Base-by-base conservation (phyloP, 176 grass and related monocot genomes). In the Carex parvula region DNA sequence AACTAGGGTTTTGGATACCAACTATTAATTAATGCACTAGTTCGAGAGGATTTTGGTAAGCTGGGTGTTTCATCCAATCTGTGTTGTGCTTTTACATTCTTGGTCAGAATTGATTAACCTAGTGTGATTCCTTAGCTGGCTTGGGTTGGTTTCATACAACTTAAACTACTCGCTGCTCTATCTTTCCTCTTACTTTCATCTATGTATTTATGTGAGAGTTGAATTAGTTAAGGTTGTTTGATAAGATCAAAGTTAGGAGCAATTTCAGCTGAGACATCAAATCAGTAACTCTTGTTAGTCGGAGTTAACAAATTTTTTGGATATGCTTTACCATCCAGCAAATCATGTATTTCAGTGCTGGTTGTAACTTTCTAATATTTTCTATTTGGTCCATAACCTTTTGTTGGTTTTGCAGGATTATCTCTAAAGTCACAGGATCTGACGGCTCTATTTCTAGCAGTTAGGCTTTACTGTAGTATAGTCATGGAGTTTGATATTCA, bases 401-500 rank as follows among this genome's bases (percentile, higher is more conserved):
- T 83, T 84, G 85, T 82, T 86, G 61, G 63, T 87, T 33, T 87
- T 92, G 85, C 87, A 99, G 97, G 97, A 85, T 76, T 99, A 44
- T 99, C 97, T 60, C 89, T 99, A 17, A 99, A 99, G 87, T 94
- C 97, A 63, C 97, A 99, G 85, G 91, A 99, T 87, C 78, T 99
- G 83, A 99, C 97, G 12, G 97, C 97, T 14, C 81, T 99, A 60
- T 99, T 99, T 84, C 90, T 99, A 92, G 91, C 91, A 84, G 97
- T 90, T 89, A 99, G 97, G 89, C 85, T 99, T 8, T 99, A 99
- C 78, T 99, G 97, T 85, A 99, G 97, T 84, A 87, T 99, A 84
- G 97, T 95, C 63, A 99, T 99, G 97, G 97, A 99, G 84, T 99
- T 95, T 87, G 97, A 99, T 84, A 99, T 99, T 78, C 97, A 99